Percentiles rank a stretch among this genome's conserved stretches.
Evolutionary conservation across 495 filamentous ascomycete genomes (phyloP).

Genomic region (Peziza echinospora): DNA sequence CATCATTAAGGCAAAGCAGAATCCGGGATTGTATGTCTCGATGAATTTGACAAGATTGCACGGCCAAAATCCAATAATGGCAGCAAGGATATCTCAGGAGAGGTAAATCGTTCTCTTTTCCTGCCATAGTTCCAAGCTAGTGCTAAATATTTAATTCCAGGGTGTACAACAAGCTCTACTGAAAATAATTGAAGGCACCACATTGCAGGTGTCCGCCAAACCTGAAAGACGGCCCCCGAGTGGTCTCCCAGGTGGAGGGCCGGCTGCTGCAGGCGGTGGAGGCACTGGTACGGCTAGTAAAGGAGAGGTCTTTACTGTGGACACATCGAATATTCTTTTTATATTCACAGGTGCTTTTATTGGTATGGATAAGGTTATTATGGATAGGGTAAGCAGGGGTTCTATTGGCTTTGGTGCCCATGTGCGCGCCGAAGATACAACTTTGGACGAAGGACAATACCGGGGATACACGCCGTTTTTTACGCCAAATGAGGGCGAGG

Average conservation of each 20-base stretch:
- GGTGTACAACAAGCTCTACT: constrained; percentile 90
- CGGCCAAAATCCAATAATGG: constrained; percentile 44
- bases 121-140: constrained; percentile 1
- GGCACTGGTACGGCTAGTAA: constrained; percentile 32
- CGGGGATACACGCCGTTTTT: constrained; percentile 50
- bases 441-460: constrained; percentile 32
- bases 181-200: constrained; percentile 92
- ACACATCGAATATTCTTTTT: constrained; percentile 91
- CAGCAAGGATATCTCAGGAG: constrained; percentile 23
- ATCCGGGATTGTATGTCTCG: constrained; percentile 79
- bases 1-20: constrained; percentile 36
- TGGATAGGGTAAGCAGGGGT: constrained; percentile 65
- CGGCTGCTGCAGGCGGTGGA: constrained; percentile 13
- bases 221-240: constrained; percentile 32
- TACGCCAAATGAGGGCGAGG: constrained; percentile 17
- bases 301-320: constrained; percentile 69
- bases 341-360: constrained; percentile 91
- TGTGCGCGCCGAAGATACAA: constrained; percentile 30
- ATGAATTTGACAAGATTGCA: constrained; percentile 94
- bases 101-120: constrained; percentile 12
- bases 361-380: constrained; percentile 70
- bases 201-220: constrained; percentile 70
- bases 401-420: constrained; percentile 82
- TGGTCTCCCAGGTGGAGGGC: constrained; percentile 11
- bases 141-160: constrained; percentile 1